These are phyloP conservation scores for Penicillium italicum DNA, from an alignment of 2,329 filamentous ascomycete genomes.

Conservation along the genomic window DNA sequence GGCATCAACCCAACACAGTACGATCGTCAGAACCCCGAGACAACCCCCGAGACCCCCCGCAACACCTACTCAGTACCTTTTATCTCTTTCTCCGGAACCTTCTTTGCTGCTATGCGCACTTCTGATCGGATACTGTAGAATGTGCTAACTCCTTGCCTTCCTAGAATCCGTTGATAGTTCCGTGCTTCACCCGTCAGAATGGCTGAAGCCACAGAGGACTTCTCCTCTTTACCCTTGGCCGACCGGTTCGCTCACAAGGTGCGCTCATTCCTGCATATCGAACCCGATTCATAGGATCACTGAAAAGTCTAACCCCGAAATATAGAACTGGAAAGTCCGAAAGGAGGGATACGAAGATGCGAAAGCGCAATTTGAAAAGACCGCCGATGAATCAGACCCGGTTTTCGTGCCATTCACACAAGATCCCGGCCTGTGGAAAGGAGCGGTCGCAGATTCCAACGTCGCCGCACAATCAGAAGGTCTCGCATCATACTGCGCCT, in stretches of 20 bases:
- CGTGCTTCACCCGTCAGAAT: slow-evolving; percentile 26
- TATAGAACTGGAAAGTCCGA: slow-evolving; percentile 87
- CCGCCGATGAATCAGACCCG: slow-evolving; percentile 79
- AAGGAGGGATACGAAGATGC: slow-evolving; percentile 95
- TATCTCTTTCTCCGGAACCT: background rate
- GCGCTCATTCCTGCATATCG: slow-evolving; percentile 10
- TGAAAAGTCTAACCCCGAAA: slow-evolving; percentile 19
- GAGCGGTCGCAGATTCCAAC: slow-evolving; percentile 87
- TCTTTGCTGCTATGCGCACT: background rate
- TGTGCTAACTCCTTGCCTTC: background rate
- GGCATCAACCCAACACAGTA: slow-evolving; percentile 22
- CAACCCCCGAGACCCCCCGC: background rate
- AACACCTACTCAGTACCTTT: background rate
- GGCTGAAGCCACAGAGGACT: slow-evolving; percentile 44
- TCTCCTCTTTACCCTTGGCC: slow-evolving; percentile 42
- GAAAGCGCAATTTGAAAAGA: slow-evolving; percentile 77
- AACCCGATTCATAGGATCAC: background rate
- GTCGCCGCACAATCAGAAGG: slow-evolving; percentile 96
- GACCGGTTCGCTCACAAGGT: slow-evolving; percentile 46
- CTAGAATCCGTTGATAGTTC: background rate
- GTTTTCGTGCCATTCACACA: slow-evolving; percentile 83
- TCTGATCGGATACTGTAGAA: background rate
- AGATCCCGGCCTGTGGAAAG: slow-evolving; percentile 85
- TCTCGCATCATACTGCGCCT: slow-evolving; percentile 80
- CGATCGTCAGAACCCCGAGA: background rate